Base-by-base conservation (phyloP, 192 early-diverging fungal species). In the Umbelopsis isabellina region DNA sequence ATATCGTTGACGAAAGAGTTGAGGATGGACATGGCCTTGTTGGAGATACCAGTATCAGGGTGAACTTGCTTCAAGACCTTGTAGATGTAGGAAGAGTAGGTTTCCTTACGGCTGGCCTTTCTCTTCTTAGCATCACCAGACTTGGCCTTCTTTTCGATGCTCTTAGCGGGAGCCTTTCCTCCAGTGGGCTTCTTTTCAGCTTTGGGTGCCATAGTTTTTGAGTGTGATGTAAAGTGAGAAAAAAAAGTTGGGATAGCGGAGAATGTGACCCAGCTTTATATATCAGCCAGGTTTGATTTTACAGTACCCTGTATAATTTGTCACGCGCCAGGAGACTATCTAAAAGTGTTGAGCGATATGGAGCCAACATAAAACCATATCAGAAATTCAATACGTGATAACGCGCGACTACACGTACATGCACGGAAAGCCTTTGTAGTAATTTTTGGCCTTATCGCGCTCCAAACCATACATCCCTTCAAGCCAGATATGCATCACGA, bases 1-100 rank as follows among this genome's bases (percentile, higher is more conserved):
- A 97, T 97, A 84, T 96, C 95, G 84, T 95, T 93, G 68, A 97
- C 94, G 78, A 96, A 97, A 46, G 94, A 95, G 92, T 97, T 96
- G 79, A 94, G 86, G 83, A 95, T 95, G 41, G 91, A 93, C 95
- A 97, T 97, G 83, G 95, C 94, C 87, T 95, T 95, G 91, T 95
- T 95, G 72, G 94, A 96, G 84, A 97, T 95, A 83, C 95, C 94
- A 37, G 93, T 95, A 79, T 96, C 95, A 69, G 95, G 95, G 87
- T 97, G 95, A 68, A 96, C 94, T 83, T 97, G 95, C 86, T 97
- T 96, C 71, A 97, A 84, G 52, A 97, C 94, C 86, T 95, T 95
- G 91, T 95, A 97, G 86, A 97, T 96, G 85, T 97, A 96, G 72
- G 93, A 91, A 65, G 91, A 91, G 91, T 93, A 95, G 55, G 93